Conservation (phyloP, 192 early-diverging fungal species). For the Coemansia sp. region DNA sequence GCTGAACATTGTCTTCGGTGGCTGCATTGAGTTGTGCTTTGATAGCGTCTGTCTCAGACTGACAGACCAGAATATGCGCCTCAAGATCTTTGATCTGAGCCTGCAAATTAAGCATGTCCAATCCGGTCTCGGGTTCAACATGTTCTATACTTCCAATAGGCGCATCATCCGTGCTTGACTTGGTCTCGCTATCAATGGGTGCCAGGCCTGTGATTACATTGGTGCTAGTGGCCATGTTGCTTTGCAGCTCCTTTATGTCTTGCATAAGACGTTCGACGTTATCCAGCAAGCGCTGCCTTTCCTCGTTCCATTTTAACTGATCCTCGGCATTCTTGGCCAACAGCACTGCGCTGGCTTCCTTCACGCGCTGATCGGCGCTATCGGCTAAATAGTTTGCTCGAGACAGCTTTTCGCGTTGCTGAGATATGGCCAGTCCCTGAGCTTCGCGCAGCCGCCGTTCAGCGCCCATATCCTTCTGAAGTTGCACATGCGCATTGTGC, state of each 20-base stretch:
- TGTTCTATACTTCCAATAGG: slow-evolving; percentile 41
- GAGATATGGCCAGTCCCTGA: slow-evolving; percentile 44
- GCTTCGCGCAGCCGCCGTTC: slow-evolving; percentile 53
- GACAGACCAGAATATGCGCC: background rate
- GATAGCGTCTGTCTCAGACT: background rate
- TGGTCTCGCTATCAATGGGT: background rate
- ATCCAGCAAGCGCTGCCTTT: slow-evolving; percentile 49
- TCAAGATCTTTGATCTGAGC: background rate
- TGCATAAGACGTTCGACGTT: slow-evolving; percentile 44
- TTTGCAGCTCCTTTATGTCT: slow-evolving; percentile 25
- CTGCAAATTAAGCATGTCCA: background rate
- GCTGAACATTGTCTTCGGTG: slow-evolving; percentile 5
- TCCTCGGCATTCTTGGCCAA: slow-evolving; percentile 24
- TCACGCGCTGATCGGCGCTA: slow-evolving; percentile 39
- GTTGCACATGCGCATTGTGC: slow-evolving; percentile 21
- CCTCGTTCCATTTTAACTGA: slow-evolving; percentile 28
- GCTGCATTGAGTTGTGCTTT: slow-evolving; percentile 12
- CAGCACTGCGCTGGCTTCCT: slow-evolving; percentile 30
- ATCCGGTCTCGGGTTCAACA: background rate
- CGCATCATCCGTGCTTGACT: background rate
- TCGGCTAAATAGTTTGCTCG: slow-evolving; percentile 25
- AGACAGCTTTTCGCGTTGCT: slow-evolving; percentile 49
- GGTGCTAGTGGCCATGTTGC: background rate
- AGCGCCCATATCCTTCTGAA: slow-evolving; percentile 34
- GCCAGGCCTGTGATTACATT: background rate